Evolutionary conservation across 805 yeast genomes (phyloP).

Genomic region (Geotrichum ghanense): DNA sequence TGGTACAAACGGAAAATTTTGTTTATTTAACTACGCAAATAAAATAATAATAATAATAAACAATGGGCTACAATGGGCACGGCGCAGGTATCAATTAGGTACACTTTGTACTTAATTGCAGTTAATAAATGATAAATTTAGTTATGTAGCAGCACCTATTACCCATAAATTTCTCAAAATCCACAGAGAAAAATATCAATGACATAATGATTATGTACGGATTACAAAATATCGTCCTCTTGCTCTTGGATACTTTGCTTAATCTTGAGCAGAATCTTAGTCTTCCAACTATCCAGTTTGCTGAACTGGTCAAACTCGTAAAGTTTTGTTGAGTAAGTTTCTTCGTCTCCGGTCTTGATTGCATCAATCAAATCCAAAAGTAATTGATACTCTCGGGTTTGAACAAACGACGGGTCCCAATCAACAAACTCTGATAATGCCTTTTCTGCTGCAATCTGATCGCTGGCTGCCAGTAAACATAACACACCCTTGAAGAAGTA

Average conservation of each 20-base stretch:
- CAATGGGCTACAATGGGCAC: no score
- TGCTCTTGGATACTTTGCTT: conserved; percentile 61
- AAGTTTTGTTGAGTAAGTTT: conserved; percentile 59
- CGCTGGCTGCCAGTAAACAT: conserved; percentile 73
- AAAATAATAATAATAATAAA: no score
- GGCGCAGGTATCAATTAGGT: no score
- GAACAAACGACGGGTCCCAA: conserved; percentile 66
- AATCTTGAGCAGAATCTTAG: conserved; percentile 69
- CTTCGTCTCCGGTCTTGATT: conserved; percentile 71
- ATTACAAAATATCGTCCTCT: conserved; percentile 47
- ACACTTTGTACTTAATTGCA: no score
- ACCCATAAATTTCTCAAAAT: no score
- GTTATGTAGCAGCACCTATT: no score
- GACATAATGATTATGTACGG: no score
- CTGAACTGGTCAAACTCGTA: conserved; percentile 79
- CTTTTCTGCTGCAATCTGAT: conserved; percentile 74
- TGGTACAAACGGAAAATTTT: no score
- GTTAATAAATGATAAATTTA: no score
- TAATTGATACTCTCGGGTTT: conserved; percentile 60
- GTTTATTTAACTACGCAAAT: no score
- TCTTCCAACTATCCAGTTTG: conserved; percentile 85
- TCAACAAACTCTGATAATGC: conserved; percentile 49
- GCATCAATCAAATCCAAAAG: conserved; percentile 57
- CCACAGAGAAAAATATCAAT: no score
- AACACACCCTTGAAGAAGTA: conserved; percentile 76